These are phyloP conservation scores for Mycena rosella DNA, from an alignment of 768 basidiomycete species.

Conservation along the genomic window DNA sequence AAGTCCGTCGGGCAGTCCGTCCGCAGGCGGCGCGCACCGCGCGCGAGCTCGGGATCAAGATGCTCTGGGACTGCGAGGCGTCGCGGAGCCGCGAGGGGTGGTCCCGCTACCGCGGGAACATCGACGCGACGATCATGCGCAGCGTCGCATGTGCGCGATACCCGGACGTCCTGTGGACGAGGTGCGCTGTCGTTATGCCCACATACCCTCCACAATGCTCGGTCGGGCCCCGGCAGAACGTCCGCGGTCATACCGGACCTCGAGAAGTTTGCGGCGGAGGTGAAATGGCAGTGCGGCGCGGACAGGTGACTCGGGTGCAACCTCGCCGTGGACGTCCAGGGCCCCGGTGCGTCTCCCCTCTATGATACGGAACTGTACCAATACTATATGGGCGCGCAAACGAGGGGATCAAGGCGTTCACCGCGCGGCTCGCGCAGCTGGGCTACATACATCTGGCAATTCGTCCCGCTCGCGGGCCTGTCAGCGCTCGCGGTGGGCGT, in stretches of 20 bases:
- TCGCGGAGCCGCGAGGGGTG: too few relatives aligned
- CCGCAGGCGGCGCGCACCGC: too few relatives aligned
- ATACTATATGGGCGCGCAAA: neutral
- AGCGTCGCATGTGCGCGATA: too few relatives aligned
- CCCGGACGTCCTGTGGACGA: too few relatives aligned
- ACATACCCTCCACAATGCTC: too few relatives aligned
- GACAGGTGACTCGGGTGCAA: conserved; percentile 6
- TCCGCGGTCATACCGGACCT: neutral
- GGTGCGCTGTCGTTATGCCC: too few relatives aligned
- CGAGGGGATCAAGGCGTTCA: conserved; percentile 6
- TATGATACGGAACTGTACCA: neutral
- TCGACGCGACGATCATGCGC: too few relatives aligned
- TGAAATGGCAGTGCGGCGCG: neutral
- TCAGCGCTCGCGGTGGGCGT: too few relatives aligned
- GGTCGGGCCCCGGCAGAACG: neutral
- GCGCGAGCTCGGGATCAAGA: too few relatives aligned
- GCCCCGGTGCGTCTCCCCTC: neutral
- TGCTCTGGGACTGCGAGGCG: too few relatives aligned
- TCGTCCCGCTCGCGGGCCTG: conserved; percentile 3
- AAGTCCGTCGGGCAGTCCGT: too few relatives aligned
- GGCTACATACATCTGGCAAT: neutral
- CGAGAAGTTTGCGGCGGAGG: conserved; percentile 1
- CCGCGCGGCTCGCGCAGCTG: neutral
- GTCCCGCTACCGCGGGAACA: too few relatives aligned
- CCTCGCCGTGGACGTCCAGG: conserved; percentile 3